phyloP scores from a whole-genome alignment of 257 asterid genomes.

The Plantago elongata region DNA sequence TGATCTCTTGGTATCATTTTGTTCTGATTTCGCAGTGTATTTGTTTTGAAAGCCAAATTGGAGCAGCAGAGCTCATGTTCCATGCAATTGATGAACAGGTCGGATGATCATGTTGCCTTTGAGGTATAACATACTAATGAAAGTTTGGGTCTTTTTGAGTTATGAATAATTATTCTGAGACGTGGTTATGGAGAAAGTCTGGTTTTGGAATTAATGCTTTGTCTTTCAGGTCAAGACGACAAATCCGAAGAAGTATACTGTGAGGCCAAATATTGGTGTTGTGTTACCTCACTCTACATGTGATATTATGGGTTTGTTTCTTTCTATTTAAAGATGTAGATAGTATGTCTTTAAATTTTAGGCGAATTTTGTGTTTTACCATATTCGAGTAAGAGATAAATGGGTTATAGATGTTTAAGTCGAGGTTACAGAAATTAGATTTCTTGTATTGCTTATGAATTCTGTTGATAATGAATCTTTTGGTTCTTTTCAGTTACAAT shows the following conservation, averaged over 20 bases:
- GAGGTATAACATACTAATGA: conserved; percentile 35
- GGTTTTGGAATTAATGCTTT: background rate
- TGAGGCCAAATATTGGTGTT: conserved; percentile 92
- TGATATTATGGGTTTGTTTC: conserved; percentile 59
- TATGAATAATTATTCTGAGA: background rate
- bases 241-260: conserved; percentile 93
- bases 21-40: conserved; percentile 14
- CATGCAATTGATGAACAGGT: conserved; percentile 56
- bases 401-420: background rate
- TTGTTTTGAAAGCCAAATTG: conserved; percentile 52
- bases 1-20: conserved; percentile 7
- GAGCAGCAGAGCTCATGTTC: conserved; percentile 74
- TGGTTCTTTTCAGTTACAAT: conserved; percentile 65
- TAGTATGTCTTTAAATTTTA: background rate
- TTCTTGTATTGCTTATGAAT: too few relatives aligned
- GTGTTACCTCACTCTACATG: conserved; percentile 77
- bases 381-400: background rate
- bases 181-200: background rate
- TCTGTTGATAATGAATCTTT: conserved; percentile 10
- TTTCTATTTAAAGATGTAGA: background rate
- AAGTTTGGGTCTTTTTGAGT: too few relatives aligned
- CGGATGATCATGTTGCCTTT: conserved; percentile 60
- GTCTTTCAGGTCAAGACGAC: conserved; percentile 85
- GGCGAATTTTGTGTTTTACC: background rate
- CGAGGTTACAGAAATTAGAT: too few relatives aligned